Base-by-base conservation (phyloP, 306 rosid genomes). In the Astragalus membranaceus region DNA sequence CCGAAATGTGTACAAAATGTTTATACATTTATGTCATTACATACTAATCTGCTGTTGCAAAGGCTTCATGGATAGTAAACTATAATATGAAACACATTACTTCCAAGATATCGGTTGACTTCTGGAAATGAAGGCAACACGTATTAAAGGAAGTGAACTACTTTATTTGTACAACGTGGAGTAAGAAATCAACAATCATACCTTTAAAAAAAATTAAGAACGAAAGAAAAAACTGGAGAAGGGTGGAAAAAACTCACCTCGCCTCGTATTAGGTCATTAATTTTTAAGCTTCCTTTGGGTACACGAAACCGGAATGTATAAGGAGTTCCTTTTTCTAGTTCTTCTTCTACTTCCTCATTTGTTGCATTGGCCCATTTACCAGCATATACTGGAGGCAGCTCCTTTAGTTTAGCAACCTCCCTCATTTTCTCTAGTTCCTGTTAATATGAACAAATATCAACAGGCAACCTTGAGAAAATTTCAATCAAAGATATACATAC, bases 361-460 rank as follows among this genome's bases (percentile, higher is more conserved):
- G 85, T 82, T 59, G 96, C 96, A 50, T 47, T 33, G 47, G 87
- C 91, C 97, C 97, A 94, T 81, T 87, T 94, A 42, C 99, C 99
- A 2, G 85, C 63, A 78, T 95, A 91, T 49, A 87, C 92, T 17
- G 97, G 97, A 75, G 99, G 97, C 58, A 95, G 78, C 39, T 95
- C 77, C 78, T 85, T 78, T 68, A 84, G 73, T 64, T 87, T 89
- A 37, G 96, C 95, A 64, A 82, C 79, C 80, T 91, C 95, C 91
- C 91, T 95, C 99, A 89, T 95, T 79, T 83, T 86, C 75, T 91
- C 97, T 13, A 94, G 80, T 69, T 94, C 99, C 99, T 94, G 69
- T 49, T 14, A 53, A 66, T 54, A 73, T 46, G 39, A 79, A 75
- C 32, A 29, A 33, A 64, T 17, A 56, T 17, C 42, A 33, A 56